These are phyloP conservation scores for Racocetra persica DNA, from an alignment of 371 early-diverging fungal species.

Conservation along the genomic window DNA sequence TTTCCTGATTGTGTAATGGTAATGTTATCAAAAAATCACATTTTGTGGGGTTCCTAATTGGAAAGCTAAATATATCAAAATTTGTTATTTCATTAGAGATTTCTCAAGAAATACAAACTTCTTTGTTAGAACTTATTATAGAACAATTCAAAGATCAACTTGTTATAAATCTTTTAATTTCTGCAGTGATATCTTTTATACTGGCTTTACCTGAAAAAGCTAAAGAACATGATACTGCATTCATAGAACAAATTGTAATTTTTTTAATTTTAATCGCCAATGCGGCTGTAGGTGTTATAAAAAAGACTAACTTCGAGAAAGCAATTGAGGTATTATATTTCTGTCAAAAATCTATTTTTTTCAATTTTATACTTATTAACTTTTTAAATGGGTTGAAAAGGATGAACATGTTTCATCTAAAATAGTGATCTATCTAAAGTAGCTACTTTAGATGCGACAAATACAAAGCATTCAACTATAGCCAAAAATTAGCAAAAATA, in stretches of 20 bases:
- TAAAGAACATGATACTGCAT: slow-evolving; percentile 74
- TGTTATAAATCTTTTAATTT: slow-evolving; percentile 90
- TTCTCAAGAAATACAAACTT: slow-evolving; percentile 85
- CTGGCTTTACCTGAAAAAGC: slow-evolving; percentile 89
- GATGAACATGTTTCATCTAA: too few relatives aligned
- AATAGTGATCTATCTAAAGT: too few relatives aligned
- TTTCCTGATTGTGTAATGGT: too few relatives aligned
- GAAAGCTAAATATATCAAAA: too few relatives aligned
- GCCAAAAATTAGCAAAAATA: too few relatives aligned
- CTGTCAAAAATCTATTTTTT: background rate
- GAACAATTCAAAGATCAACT: slow-evolving; percentile 98
- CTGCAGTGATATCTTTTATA: slow-evolving; percentile 92
- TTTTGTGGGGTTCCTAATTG: too few relatives aligned
- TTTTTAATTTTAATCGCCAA: slow-evolving; percentile 96
- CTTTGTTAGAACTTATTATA: slow-evolving; percentile 89
- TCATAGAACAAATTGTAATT: slow-evolving; percentile 97
- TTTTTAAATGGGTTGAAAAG: too few relatives aligned
- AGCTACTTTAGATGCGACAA: too few relatives aligned
- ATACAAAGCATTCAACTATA: too few relatives aligned
- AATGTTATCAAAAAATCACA: too few relatives aligned
- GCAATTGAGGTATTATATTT: slow-evolving; percentile 82
- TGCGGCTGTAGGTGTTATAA: slow-evolving; percentile 95
- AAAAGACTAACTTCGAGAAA: slow-evolving; percentile 95
- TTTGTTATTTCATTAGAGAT: too few relatives aligned
- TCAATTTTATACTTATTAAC: background rate